Conservation (phyloP, 2,329 filamentous ascomycete species). For the Xylariaceae sp. region DNA sequence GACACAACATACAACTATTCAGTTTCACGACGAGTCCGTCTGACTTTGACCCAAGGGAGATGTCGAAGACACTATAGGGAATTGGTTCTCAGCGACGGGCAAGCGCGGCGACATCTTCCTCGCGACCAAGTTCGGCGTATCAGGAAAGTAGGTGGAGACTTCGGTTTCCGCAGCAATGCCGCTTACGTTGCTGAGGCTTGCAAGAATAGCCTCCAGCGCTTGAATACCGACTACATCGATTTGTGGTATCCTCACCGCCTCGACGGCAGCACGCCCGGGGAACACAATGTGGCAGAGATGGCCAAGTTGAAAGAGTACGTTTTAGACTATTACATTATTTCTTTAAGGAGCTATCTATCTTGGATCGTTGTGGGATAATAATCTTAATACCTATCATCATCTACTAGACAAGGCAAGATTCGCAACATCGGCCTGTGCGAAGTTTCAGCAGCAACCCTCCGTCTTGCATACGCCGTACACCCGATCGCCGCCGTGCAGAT, state of each 20-base stretch:
- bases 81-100: slow-evolving; percentile 44
- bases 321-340: not conserved
- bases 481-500: slow-evolving; percentile 50
- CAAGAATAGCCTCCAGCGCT: slow-evolving; percentile 35
- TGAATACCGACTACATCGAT: slow-evolving; percentile 42
- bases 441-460: slow-evolving; percentile 44
- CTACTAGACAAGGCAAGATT: slow-evolving; percentile 42
- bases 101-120: slow-evolving; percentile 48
- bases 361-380: not conserved
- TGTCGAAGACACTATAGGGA: slow-evolving; percentile 44
- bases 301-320: slow-evolving; percentile 36
- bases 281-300: slow-evolving; percentile 43
- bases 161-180: slow-evolving; percentile 32
- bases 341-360: no score
- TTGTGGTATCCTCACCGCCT: slow-evolving; percentile 43
- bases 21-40: no score
- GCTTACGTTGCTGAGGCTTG: slow-evolving; percentile 41
- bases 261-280: slow-evolving; percentile 41
- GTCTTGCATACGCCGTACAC: slow-evolving; percentile 44
- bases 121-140: slow-evolving; percentile 49
- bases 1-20: no score
- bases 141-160: slow-evolving; percentile 19
- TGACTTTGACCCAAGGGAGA: slow-evolving; percentile 31
- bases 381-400: not conserved
- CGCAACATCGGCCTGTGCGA: slow-evolving; percentile 48